These are phyloP conservation scores for Phaeotremella fagi DNA, from an alignment of 768 basidiomycete species.

Conservation along the genomic window DNA sequence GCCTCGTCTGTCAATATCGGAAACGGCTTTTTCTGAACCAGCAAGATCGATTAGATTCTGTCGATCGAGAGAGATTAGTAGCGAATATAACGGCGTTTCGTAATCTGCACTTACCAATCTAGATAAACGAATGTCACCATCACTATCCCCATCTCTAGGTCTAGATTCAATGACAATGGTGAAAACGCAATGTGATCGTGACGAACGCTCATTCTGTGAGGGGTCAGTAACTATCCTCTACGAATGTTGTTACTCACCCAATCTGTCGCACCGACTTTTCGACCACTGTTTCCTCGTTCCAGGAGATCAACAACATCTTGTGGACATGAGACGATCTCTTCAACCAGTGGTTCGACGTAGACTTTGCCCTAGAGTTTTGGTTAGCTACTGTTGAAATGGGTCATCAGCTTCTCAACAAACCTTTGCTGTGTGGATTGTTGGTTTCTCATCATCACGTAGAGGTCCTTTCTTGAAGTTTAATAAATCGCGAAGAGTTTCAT, in stretches of 20 bases:
- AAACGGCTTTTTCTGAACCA: conserved; percentile 48
- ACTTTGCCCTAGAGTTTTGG: conserved; percentile 37
- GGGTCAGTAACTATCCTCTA: neutral
- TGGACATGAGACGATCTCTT: conserved; percentile 68
- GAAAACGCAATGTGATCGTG: conserved; percentile 48
- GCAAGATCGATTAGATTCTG: conserved; percentile 36
- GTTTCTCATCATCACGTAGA: conserved; percentile 40
- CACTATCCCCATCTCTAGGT: conserved; percentile 33
- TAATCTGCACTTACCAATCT: conserved; percentile 26
- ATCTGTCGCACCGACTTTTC: conserved; percentile 43
- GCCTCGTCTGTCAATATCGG: conserved; percentile 43
- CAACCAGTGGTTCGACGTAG: conserved; percentile 53
- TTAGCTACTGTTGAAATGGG: neutral
- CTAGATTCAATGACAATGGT: conserved; percentile 45
- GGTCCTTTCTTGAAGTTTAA: conserved; percentile 39
- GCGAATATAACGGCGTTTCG: neutral
- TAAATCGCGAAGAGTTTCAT: conserved; percentile 44
- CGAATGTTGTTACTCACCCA: conserved; percentile 28
- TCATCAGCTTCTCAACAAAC: conserved; percentile 20
- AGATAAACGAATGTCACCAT: conserved; percentile 43
- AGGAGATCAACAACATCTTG: conserved; percentile 72
- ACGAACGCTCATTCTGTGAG: conserved; percentile 44
- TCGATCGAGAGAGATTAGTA: neutral
- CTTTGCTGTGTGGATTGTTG: conserved; percentile 41
- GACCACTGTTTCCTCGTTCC: conserved; percentile 51